Conservation (phyloP, 345 rosid species). For the Crucihimalaya himalaica region DNA sequence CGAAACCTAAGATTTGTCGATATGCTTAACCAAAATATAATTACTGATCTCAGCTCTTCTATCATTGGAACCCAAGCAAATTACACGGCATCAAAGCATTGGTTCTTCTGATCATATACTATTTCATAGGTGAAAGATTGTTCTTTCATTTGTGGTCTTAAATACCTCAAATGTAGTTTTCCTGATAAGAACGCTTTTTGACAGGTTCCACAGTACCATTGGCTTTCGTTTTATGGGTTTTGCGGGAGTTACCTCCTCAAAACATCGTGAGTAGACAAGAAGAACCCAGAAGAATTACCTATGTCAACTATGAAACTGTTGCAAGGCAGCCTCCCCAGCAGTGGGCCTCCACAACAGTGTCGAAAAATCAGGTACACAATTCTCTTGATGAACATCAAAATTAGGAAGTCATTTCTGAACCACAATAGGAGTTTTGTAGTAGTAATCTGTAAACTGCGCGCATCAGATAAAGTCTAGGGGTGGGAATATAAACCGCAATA, state of each 20-base stretch:
- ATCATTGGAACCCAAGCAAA: constrained; percentile 45
- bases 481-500: not conserved
- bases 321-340: constrained; percentile 35
- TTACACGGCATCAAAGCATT: constrained; percentile 41
- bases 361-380: constrained; percentile 39
- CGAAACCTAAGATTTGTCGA: not conserved
- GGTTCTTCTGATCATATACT: constrained; percentile 44
- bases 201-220: constrained; percentile 43
- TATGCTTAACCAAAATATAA: constrained; percentile 10
- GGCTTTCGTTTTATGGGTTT: constrained; percentile 44
- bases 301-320: constrained; percentile 38
- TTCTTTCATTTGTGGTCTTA: not conserved
- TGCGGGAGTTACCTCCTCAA: constrained; percentile 41
- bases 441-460: not conserved
- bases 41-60: constrained; percentile 39
- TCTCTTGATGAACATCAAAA: constrained; percentile 1
- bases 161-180: not conserved
- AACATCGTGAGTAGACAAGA: constrained; percentile 35
- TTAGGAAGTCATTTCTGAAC: not conserved
- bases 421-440: not conserved
- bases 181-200: not conserved
- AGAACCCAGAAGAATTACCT: constrained; percentile 36
- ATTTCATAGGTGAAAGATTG: constrained; percentile 41
- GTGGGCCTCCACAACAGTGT: constrained; percentile 44
- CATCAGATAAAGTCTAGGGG: not conserved